These are phyloP conservation scores for Botrytis pseudocinerea DNA, from an alignment of 2,329 filamentous ascomycete species.

Conservation along the genomic window DNA sequence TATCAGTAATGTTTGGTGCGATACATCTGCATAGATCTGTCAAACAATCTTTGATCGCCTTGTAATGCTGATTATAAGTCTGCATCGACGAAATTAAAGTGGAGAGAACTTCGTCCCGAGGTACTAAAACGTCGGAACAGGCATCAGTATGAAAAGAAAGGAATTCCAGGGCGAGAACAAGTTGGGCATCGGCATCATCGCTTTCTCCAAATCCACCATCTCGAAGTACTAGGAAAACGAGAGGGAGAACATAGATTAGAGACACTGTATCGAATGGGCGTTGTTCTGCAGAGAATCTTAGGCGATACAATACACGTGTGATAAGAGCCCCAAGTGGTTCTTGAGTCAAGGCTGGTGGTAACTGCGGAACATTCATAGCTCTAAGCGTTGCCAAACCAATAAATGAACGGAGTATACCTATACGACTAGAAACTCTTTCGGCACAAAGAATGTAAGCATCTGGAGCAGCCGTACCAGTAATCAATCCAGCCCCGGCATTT, in stretches of 20 bases:
- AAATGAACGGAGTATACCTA: constrained; percentile 77
- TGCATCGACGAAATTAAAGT: constrained; percentile 82
- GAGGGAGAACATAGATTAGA: constrained; percentile 80
- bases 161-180: constrained; percentile 86
- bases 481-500: constrained; percentile 74
- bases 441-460: constrained; percentile 79
- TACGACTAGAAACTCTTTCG: constrained; percentile 68
- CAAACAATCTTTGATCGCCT: constrained; percentile 89
- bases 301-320: constrained; percentile 84
- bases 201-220: constrained; percentile 74
- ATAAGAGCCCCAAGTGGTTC: constrained; percentile 84
- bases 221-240: constrained; percentile 76
- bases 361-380: constrained; percentile 69
- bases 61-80: constrained; percentile 88
- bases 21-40: constrained; percentile 82
- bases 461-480: constrained; percentile 78
- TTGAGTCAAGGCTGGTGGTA: constrained; percentile 70
- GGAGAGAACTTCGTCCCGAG: constrained; percentile 71
- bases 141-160: constrained; percentile 83
- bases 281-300: constrained; percentile 89
- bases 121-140: constrained; percentile 73
- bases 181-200: constrained; percentile 85
- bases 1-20: constrained; percentile 71
- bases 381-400: constrained; percentile 86
- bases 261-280: constrained; percentile 89